Percentiles rank a stretch among this genome's conserved stretches.
Conservation (phyloP, 2,329 filamentous ascomycete genomes). For the Verticillium nubilum region DNA sequence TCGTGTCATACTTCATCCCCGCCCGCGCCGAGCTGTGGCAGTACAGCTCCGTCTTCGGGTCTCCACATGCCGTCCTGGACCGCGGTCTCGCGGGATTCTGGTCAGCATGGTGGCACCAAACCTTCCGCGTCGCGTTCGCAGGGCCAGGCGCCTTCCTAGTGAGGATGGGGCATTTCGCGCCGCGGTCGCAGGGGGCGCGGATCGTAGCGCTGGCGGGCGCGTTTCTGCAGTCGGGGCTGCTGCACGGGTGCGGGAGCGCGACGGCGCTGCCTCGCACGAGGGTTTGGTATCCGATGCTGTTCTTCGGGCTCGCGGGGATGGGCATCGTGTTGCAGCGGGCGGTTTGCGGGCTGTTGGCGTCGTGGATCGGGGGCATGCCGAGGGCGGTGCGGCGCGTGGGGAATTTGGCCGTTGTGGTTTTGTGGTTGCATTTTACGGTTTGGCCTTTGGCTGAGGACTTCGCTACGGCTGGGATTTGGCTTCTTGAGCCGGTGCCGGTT, state of each 20-base stretch:
- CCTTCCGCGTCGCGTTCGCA: constrained; percentile 69
- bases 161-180: constrained; percentile 29
- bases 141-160: constrained; percentile 49
- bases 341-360: constrained; percentile 26
- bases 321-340: constrained; percentile 58
- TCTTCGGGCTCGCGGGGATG: constrained; percentile 66
- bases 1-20: constrained; percentile 47
- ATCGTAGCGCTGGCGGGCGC: constrained; percentile 38
- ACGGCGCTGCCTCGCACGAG: constrained; percentile 51
- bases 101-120: constrained; percentile 88
- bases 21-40: constrained; percentile 45
- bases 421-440: constrained; percentile 65
- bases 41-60: constrained; percentile 51
- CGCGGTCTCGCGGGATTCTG: constrained; percentile 75
- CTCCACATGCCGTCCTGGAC: constrained; percentile 50
- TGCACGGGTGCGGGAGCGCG: constrained; percentile 68
- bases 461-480: constrained; percentile 66
- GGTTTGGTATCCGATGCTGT: constrained; percentile 52
- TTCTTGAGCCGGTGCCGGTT: constrained; percentile 76
- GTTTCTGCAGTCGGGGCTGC: constrained; percentile 59
- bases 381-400: constrained; percentile 37
- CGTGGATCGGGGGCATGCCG: constrained; percentile 32
- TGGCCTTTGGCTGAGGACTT: constrained; percentile 71
- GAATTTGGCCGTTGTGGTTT: constrained; percentile 57
- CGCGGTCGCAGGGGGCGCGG: constrained; percentile 23